Conservation (phyloP, 1,139 yeast genomes). For the Entelexis paramagnoliae region DNA sequence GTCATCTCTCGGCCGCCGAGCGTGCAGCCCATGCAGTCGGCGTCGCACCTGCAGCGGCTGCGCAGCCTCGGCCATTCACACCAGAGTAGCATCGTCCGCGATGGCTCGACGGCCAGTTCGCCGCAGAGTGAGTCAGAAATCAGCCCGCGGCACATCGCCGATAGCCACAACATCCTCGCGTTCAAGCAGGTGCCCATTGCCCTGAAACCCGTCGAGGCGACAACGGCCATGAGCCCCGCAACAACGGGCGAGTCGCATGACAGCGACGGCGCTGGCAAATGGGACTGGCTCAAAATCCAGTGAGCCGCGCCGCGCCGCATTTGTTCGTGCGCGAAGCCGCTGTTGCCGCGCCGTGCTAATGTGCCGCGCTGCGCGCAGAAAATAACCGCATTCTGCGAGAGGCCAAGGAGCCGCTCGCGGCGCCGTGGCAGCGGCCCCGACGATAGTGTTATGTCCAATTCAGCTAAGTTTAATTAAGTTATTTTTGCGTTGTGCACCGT, state of each 20-base stretch:
- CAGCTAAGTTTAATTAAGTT: not conserved
- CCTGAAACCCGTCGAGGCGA: slow-evolving; percentile 17
- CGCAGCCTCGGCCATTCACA: slow-evolving; percentile 13
- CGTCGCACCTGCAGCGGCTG: slow-evolving; percentile 9
- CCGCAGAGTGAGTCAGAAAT: slow-evolving; percentile 1
- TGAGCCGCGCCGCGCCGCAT: not conserved
- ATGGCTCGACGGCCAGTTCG: slow-evolving; percentile 1
- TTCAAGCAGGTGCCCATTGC: slow-evolving; percentile 5
- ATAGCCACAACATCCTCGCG: not conserved
- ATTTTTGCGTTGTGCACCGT: not conserved
- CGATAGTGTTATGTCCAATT: not conserved
- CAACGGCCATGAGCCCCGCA: slow-evolving; percentile 19
- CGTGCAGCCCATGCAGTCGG: slow-evolving; percentile 4
- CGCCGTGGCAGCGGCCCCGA: not conserved
- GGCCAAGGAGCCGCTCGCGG: not conserved
- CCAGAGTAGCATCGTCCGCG: slow-evolving; percentile 1
- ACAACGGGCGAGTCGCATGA: slow-evolving; percentile 5
- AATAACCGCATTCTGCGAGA: not conserved
- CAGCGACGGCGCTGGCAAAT: slow-evolving; percentile 21
- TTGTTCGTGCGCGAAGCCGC: not conserved
- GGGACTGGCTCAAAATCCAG: slow-evolving; percentile 29
- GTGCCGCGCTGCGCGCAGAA: not conserved
- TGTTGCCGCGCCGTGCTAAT: not conserved
- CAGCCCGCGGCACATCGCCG: not conserved
- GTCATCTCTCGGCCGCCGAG: slow-evolving; percentile 2